Percentiles rank a stretch among this genome's conserved stretches.
Evolutionary conservation across 1,284 basidiomycete species (phyloP).

Genomic region (Golubevia sp.): DNA sequence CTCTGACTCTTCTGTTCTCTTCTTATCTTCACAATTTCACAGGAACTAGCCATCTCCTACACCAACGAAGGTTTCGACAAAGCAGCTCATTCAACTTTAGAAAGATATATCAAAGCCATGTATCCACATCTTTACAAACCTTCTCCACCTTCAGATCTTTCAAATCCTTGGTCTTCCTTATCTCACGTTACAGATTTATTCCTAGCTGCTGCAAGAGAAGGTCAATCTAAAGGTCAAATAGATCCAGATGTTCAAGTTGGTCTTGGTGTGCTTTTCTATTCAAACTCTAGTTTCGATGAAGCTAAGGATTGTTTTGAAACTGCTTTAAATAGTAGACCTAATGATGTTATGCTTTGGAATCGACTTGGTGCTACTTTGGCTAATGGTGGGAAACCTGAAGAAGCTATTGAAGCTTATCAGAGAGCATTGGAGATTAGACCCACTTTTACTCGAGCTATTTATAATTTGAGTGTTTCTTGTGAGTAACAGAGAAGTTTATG

Average conservation of each 20-base stretch:
- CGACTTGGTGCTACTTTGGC: slow-evolving; percentile 91
- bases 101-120: slow-evolving; percentile 80
- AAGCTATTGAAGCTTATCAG: slow-evolving; percentile 91
- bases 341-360: slow-evolving; percentile 97
- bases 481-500: slow-evolving; percentile 63
- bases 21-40: slow-evolving; percentile 8
- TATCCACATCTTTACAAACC: slow-evolving; percentile 69
- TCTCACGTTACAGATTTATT: slow-evolving; percentile 81
- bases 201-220: slow-evolving; percentile 76
- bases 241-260: slow-evolving; percentile 94
- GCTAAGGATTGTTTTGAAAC: slow-evolving; percentile 89
- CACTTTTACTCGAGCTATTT: slow-evolving; percentile 94
- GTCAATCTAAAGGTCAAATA: slow-evolving; percentile 67
- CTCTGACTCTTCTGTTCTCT: neutral
- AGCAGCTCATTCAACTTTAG: slow-evolving; percentile 82
- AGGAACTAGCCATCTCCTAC: slow-evolving; percentile 94
- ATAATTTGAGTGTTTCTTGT: slow-evolving; percentile 97
- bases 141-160: slow-evolving; percentile 57
- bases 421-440: slow-evolving; percentile 91
- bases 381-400: slow-evolving; percentile 92
- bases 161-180: slow-evolving; percentile 81
- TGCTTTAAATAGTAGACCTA: slow-evolving; percentile 77
- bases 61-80: slow-evolving; percentile 94
- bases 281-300: slow-evolving; percentile 75
- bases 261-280: slow-evolving; percentile 91